Evolutionary conservation across 352 stramenopile genomes (phyloP), one percentile per base, ranked within the genome.

Genomic region (Pythium rhizo-oryzae): DNA sequence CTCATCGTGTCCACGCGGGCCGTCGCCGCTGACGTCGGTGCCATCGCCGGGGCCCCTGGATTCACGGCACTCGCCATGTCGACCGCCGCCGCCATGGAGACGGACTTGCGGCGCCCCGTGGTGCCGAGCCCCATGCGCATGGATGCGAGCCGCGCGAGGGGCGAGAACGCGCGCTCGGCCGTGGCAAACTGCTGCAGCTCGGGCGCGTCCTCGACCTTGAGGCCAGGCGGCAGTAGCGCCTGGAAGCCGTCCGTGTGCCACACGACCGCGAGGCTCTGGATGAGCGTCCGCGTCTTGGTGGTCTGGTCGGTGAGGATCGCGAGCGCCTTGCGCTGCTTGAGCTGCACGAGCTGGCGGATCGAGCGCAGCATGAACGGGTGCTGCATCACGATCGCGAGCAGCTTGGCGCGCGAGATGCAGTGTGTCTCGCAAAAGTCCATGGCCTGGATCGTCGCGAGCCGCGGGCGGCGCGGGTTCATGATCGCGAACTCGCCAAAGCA

Each of bases 401-500:
- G 77, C 28, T 79, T 69, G 28, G 78, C 58, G 9, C 84, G 80
- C 13, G 86, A 61, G 24, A 91, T 76, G 35, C 78, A 88, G 62
- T 93, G 82, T 0, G 82, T 91, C 61, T 94, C 87, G 50, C 87
- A 93, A 59, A 92, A 94, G 35, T 92, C 85, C 13, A 94, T 53
- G 0, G 84, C 85, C 54, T 91, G 81, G 46, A 94, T 92, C 13
- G 87, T 93, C 28, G 84, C 87, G 18, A 93, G 72, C 1, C 85
- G 77, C 4, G 85, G 81, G 30, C 87, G 89, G 15, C 63, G 70
- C 1, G 84, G 84, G 63, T 92, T 93, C 50, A 91, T 74, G 44
- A 94, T 90, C 19, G 80, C 87, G 67, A 93, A 92, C 68, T 94
- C 87, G 4, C 84, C 86, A 74, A 94, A 94, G 69, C 81, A 91